phyloP scores from a whole-genome alignment of 495 filamentous ascomycete species.

The Aspergillus leporis region DNA sequence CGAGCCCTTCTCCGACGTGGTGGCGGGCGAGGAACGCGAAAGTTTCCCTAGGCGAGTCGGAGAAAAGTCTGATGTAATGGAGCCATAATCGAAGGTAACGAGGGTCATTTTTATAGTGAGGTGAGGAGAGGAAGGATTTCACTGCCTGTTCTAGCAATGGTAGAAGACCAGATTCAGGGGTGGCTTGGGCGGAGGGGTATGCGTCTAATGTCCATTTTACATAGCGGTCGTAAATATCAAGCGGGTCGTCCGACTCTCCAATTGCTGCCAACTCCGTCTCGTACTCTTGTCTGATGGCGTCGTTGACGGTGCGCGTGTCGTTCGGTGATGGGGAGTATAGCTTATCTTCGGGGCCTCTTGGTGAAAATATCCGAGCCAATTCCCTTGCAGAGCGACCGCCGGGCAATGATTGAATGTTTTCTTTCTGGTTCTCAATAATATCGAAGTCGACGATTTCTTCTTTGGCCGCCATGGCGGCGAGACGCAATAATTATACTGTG shows the following conservation, averaged over 20 bases:
- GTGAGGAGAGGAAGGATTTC: slow-evolving; percentile 76
- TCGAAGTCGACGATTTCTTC: slow-evolving; percentile 83
- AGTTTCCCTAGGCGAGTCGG: slow-evolving; percentile 86
- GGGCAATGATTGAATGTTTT: slow-evolving; percentile 93
- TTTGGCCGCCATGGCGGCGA: slow-evolving; percentile 49
- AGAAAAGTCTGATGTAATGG: slow-evolving; percentile 89
- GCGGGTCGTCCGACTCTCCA: slow-evolving; percentile 86
- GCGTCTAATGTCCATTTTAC: slow-evolving; percentile 95
- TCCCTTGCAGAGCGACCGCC: slow-evolving; percentile 88
- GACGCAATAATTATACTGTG: slow-evolving; percentile 1
- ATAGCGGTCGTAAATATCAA: slow-evolving; percentile 95
- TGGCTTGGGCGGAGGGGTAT: slow-evolving; percentile 91
- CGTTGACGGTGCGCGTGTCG: slow-evolving; percentile 73
- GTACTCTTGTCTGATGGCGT: slow-evolving; percentile 76
- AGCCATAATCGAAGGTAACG: slow-evolving; percentile 92
- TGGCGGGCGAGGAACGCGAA: slow-evolving; percentile 91
- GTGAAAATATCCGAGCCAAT: slow-evolving; percentile 81
- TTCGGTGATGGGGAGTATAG: slow-evolving; percentile 59
- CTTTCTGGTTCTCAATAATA: slow-evolving; percentile 93
- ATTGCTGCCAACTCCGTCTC: slow-evolving; percentile 79
- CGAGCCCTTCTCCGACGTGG: slow-evolving; percentile 80
- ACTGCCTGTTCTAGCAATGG: slow-evolving; percentile 89
- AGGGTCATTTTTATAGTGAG: slow-evolving; percentile 92
- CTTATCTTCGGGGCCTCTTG: slow-evolving; percentile 46
- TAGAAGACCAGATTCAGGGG: slow-evolving; percentile 85